Base-by-base conservation (phyloP, 208 protist genomes). In the Spongospora subterranea region DNA sequence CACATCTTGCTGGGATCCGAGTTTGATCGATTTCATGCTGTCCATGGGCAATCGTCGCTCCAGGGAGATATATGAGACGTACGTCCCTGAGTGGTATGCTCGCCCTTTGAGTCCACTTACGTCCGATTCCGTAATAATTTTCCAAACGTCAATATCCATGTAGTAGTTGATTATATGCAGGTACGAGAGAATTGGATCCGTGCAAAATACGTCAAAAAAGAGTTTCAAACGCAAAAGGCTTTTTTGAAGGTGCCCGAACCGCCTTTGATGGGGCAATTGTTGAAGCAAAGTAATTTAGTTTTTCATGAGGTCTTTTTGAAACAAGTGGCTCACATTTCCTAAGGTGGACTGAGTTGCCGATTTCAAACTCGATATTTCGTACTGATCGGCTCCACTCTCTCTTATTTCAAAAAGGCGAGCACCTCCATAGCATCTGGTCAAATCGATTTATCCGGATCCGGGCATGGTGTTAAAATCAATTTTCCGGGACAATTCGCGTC, bases 1-100 rank as follows among this genome's bases (percentile, higher is more conserved):
- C 82, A 77, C 53, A n/a, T 45, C 71, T 20, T 82, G 71, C n/a
- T 82, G 71, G 71, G 71, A 35, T 35, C 71, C 71, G 13, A 6
- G n/a, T 20, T 43, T 82, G n/a, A 82, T 82, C n/a, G 71, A 82
- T 35, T 82, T 82, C 71, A 82, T 82, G 71, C 71, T 82, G 6
- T 82, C n/a, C 6, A 82, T 82, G 71, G 71, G 71, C 13, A 82
- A 82, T 43, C 6, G 13, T 6, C 6, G n/a, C 6, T 82, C 71
- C 6, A 6, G 71, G 6, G 71, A 35, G 6, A 35, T 82, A 6
- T 82, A 82, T 43, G 71, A 82, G 71, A 43, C 6, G n/a, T 35
- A 35, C n/a, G 71, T 82, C 6, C 71, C 71, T 35, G n/a, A 35
- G 6, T 82, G 40, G 35, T 35, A 45, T 35, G n/a, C 35, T 6